Conservation (phyloP, 75 land plant species). For the Cryptomeria japonica region DNA sequence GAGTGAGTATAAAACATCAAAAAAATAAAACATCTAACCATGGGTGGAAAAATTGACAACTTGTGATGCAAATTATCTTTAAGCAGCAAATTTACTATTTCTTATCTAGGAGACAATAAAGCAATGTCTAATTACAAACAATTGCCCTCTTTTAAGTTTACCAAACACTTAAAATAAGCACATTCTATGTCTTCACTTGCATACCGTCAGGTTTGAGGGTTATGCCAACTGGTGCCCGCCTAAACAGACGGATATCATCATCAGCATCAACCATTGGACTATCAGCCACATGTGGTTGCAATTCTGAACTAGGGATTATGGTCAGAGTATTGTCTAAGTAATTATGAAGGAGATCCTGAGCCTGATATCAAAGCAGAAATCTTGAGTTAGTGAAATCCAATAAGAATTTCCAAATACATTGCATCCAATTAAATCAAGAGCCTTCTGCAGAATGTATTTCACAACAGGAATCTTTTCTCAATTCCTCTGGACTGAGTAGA, state of each 20-base stretch:
- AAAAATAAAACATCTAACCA: neutral
- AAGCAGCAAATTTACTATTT: neutral
- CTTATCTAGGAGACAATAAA: neutral
- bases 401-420: neutral
- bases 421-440: neutral
- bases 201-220: constrained; percentile 53
- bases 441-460: neutral
- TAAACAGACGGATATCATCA: constrained; percentile 57
- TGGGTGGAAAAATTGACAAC: neutral
- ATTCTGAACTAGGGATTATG: constrained; percentile 20
- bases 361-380: constrained; percentile 31
- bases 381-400: neutral
- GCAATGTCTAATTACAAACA: neutral
- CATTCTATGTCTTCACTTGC: neutral
- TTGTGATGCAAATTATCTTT: neutral
- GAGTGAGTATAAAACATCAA: neutral
- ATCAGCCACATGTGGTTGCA: neutral
- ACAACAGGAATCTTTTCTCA: neutral
- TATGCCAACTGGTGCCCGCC: constrained; percentile 61
- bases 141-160: neutral
- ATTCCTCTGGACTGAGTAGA: constrained; percentile 2
- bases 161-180: neutral
- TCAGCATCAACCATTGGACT: constrained; percentile 17
- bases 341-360: constrained; percentile 49
- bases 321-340: constrained; percentile 45